A percentile compares a stretch with the other conserved stretches of the same genome.
These are phyloP conservation scores for Schwanniomyces pseudopolymorphus DNA, from an alignment of 805 yeast genomes.

Conservation along the genomic window DNA sequence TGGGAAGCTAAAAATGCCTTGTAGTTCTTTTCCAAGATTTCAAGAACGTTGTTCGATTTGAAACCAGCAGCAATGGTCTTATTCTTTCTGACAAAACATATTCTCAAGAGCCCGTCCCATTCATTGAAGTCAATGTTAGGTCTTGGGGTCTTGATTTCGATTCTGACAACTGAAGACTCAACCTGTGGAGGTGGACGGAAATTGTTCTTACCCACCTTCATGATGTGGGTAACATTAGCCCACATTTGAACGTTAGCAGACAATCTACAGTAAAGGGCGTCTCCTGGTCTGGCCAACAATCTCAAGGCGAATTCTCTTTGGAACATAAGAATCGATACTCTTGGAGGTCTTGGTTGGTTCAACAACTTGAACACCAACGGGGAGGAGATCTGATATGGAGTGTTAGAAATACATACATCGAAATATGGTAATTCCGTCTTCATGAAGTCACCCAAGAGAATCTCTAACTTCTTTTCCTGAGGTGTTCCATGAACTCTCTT, in stretches of 20 bases:
- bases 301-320: conserved; percentile 96
- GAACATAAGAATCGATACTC: conserved; percentile 94
- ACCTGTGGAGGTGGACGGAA: conserved; percentile 99
- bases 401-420: conserved; percentile 94
- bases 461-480: conserved; percentile 84
- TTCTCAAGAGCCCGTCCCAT: conserved; percentile 95
- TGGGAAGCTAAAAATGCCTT: conserved; percentile 62
- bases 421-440: conserved; percentile 92
- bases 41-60: conserved; percentile 75
- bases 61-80: conserved; percentile 92
- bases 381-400: conserved; percentile 96
- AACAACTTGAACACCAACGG: conserved; percentile 92
- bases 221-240: conserved; percentile 98
- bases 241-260: conserved; percentile 99
- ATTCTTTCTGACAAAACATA: conserved; percentile 90
- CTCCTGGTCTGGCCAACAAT: conserved; percentile 95
- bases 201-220: conserved; percentile 97
- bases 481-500: conserved; percentile 98
- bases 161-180: conserved; percentile 92
- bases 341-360: conserved; percentile 89
- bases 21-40: conserved; percentile 85
- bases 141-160: conserved; percentile 88
- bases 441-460: conserved; percentile 92
- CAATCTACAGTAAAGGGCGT: conserved; percentile 83
- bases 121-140: conserved; percentile 93